phyloP scores from a whole-genome alignment of 345 rosid genomes.

The Populus euphratica region DNA sequence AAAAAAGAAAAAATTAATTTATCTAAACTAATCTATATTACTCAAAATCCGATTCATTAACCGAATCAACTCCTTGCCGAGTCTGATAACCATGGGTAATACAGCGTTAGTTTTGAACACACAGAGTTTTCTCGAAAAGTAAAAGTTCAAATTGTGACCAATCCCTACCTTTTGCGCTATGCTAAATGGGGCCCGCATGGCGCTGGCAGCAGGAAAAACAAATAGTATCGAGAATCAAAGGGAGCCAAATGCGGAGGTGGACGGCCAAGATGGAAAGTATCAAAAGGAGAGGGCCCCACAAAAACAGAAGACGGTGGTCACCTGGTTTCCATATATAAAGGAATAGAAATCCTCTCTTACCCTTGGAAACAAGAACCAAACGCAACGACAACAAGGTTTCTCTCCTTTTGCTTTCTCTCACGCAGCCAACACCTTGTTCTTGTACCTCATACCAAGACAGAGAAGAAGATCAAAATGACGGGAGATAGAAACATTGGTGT shows the following conservation, averaged over 20 bases:
- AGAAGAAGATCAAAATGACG: slow-evolving; percentile 36
- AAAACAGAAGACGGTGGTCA: neutral
- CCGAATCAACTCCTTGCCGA: too few relatives aligned
- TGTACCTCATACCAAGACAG: neutral
- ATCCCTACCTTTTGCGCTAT: too few relatives aligned
- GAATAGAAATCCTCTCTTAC: neutral
- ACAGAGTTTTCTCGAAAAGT: too few relatives aligned
- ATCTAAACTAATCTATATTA: too few relatives aligned
- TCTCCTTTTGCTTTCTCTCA: neutral
- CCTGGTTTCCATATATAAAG: neutral
- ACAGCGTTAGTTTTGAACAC: too few relatives aligned
- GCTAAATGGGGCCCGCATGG: neutral
- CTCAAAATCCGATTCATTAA: too few relatives aligned
- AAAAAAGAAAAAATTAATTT: too few relatives aligned
- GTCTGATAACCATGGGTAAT: too few relatives aligned
- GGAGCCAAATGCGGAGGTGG: neutral
- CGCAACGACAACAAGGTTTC: neutral
- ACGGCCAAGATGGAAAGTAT: slow-evolving; percentile 6
- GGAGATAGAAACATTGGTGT: slow-evolving; percentile 68
- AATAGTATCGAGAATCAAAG: neutral
- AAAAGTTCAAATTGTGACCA: too few relatives aligned
- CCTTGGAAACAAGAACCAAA: neutral
- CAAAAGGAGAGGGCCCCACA: neutral
- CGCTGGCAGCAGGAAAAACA: neutral
- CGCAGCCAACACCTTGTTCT: neutral